Evolutionary conservation across 768 basidiomycete genomes (phyloP), one percentile per base, ranked within the genome.

Genomic region (Dioszegia crocea): DNA sequence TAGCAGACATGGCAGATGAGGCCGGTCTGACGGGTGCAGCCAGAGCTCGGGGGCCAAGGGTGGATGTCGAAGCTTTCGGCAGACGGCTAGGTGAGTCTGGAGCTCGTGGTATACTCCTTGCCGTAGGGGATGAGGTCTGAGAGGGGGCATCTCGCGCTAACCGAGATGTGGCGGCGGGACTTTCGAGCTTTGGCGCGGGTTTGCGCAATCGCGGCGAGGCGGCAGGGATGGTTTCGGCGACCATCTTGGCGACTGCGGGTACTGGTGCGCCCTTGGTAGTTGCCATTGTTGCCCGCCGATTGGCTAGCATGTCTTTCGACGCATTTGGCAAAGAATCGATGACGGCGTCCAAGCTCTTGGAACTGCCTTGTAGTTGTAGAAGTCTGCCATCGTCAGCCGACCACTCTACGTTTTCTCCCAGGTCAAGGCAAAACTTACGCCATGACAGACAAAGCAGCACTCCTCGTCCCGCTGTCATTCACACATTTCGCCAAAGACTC

Each of bases 401-500:
- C n/a, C 53, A 1, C 29, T 16, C 23, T 24, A 16, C 21, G 30
- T 14, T 6, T 33, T 33, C 33, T 33, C 14, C 8, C 6, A 26
- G 12, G 8, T 4, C 23, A 1, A 31, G 21, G 8, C 3, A 17
- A 0, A n/a, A 78, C 80, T 69, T 71, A 88, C 91, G 91, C 87
- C 49, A 98, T 80, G 38, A 85, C 82, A 31, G 84, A 83, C 36
- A 98, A 80, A 3, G 91, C 88, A 8, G 93, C 90, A 70, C 88
- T 93, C 11, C 93, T 84, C 43, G 92, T 91, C 57, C 84, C 81
- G 1, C 89, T 85, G 76, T 98, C 94, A 73, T 89, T 90, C 74
- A 71, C 62, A 52, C 67, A 68, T 40, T 60, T 63, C 10, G 68
- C 62, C n/a, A 72, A 26, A 21, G 64, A 51, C 50, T 68, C 63